Base-by-base conservation (phyloP, 768 basidiomycete species). In the Amanita rimosa region DNA sequence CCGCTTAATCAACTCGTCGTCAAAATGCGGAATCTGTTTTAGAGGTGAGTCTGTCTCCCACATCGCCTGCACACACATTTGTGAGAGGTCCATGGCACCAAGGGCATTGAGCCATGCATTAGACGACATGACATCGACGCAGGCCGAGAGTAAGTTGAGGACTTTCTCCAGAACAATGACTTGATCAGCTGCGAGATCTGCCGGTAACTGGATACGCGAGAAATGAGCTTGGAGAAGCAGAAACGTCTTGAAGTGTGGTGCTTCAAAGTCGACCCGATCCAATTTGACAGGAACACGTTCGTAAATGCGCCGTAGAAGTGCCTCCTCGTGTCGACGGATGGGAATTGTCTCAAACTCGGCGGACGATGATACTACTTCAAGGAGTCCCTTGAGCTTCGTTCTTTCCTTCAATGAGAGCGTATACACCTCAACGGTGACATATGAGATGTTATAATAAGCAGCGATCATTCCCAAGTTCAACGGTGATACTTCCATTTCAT, bases 381-480 rank as follows among this genome's bases (percentile, higher is more conserved):
- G 76, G 6, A 98, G 69, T 34, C 95, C 95, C 68, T 95, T 95
- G 60, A 98, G 80, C 67, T 97, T 99, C 16, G 95, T 99, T 19
- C 86, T 81, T 62, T 97, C 93, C 61, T 93, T 96, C 52, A 98
- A 72, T 4, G 96, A 99, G 42, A 93, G 72, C 6, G 86, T 92
- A 67, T 96, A 97, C 38, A 96, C 94, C 67, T 98, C 96, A 45
- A 98, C 90, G 5, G 93, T 97, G 50, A 95, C 87, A 64, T 96
- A 90, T 48, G 88, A 92, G 36, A 93, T 93, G 58, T 92, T 90
- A 64, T 92, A 95, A 67, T 92, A 93, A 0, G 94, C 92, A 0
- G 94, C 96, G 57, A 99, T 98, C 93, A 97, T 96, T 50, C 96
- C 96, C 33, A 98, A 71, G 66, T 98, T 99, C 57, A 97, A 79